Percentiles rank a stretch among this genome's conserved stretches.
Evolutionary conservation across 164 flowering plant genomes (phyloP).

Genomic region (Aristolochia fimbriata): DNA sequence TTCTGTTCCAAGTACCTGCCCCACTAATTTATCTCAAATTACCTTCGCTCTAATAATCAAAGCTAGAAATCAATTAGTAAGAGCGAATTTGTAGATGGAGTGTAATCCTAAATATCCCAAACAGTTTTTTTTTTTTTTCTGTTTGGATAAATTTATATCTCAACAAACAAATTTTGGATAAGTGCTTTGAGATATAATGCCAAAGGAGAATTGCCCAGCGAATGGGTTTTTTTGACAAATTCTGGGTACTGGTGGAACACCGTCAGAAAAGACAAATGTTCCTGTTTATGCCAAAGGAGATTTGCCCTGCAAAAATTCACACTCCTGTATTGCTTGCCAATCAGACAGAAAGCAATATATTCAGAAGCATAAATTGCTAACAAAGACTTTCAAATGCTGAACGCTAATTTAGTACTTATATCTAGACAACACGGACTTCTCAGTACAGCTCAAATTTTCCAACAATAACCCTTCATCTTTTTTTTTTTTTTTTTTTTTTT

Average conservation of each 20-base stretch:
- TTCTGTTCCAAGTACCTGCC: not conserved
- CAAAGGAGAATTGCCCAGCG: constrained; percentile 24
- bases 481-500: not conserved
- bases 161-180: constrained; percentile 12
- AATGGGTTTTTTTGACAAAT: too few relatives aligned
- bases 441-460: constrained; percentile 11
- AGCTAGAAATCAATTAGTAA: constrained; percentile 1
- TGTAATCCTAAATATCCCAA: constrained; percentile 40
- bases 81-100: too few relatives aligned
- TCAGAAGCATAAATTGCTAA: constrained; percentile 9
- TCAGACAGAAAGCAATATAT: constrained; percentile 1
- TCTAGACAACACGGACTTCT: constrained; percentile 28
- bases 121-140: constrained; percentile 60
- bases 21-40: not conserved
- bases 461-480: too few relatives aligned
- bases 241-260: too few relatives aligned
- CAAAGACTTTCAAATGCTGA: constrained; percentile 12
- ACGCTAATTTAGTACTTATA: not conserved
- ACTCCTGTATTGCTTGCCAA: not conserved
- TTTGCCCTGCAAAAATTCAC: constrained; percentile 3
- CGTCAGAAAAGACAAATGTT: not conserved
- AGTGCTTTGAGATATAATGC: constrained; percentile 7
- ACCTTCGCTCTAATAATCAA: not conserved
- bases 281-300: constrained; percentile 8
- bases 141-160: constrained; percentile 1